phyloP scores from a whole-genome alignment of 305 asterid species.

The Solanum hybrid region DNA sequence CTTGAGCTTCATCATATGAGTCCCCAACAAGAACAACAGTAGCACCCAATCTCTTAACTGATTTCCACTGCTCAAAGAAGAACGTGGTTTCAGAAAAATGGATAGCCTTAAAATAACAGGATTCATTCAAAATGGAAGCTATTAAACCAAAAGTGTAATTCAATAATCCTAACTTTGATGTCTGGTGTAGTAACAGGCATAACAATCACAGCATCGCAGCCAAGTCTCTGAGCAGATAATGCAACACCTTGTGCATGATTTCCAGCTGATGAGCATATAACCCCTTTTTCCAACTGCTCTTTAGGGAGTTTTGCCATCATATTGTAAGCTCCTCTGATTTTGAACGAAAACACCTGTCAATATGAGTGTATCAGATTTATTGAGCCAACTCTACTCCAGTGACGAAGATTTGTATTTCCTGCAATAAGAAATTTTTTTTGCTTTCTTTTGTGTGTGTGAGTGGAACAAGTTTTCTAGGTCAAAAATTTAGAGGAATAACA shows the following conservation, averaged over 20 bases:
- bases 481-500: neutral
- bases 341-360: conserved; percentile 72
- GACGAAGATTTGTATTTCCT: neutral
- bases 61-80: conserved; percentile 52
- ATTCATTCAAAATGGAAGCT: neutral
- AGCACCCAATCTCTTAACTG: conserved; percentile 83
- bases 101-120: neutral
- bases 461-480: neutral
- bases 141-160: neutral
- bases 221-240: conserved; percentile 63
- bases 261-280: conserved; percentile 93
- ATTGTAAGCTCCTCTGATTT: conserved; percentile 92
- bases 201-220: conserved; percentile 74
- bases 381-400: neutral
- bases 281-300: conserved; percentile 64
- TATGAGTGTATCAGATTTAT: neutral
- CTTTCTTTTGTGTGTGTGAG: neutral
- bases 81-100: conserved; percentile 4
- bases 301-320: conserved; percentile 95
- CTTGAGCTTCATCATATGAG: conserved; percentile 86
- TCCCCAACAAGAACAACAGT: conserved; percentile 79
- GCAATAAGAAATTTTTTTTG: neutral
- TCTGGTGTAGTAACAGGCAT: conserved; percentile 93
- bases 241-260: conserved; percentile 98
- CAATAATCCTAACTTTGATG: conserved; percentile 49